Percentiles rank a stretch among this genome's conserved stretches.
phyloP scores from a whole-genome alignment of 2,329 filamentous ascomycete species.

The Xylaria sp. region DNA sequence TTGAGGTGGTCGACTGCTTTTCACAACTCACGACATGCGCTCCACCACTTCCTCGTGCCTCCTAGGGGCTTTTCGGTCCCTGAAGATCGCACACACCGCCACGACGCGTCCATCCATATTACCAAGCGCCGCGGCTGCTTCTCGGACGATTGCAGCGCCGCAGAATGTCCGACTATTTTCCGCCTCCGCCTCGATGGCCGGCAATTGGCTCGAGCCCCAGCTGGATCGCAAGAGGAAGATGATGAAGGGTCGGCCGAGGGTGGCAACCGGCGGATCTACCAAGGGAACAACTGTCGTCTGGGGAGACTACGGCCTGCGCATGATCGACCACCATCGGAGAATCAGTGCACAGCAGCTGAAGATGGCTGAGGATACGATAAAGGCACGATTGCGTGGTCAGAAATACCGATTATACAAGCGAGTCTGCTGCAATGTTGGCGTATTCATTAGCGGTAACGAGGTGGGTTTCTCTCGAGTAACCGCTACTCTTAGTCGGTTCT shows the following conservation, averaged over 20 bases:
- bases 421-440: slow-evolving; percentile 90
- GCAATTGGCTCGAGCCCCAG: slow-evolving; percentile 85
- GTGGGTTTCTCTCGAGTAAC: slow-evolving; percentile 54
- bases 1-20: slow-evolving; percentile 17
- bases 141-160: slow-evolving; percentile 49
- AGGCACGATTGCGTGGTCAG: slow-evolving; percentile 85
- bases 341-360: slow-evolving; percentile 88
- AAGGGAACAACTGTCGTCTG: slow-evolving; percentile 96
- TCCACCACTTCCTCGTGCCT: slow-evolving; percentile 57
- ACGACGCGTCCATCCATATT: slow-evolving; percentile 52
- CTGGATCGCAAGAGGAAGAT: slow-evolving; percentile 82
- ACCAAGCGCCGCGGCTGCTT: slow-evolving; percentile 45
- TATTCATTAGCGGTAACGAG: slow-evolving; percentile 95
- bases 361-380: slow-evolving; percentile 93
- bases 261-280: slow-evolving; percentile 87
- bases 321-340: slow-evolving; percentile 91
- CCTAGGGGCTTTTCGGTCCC: slow-evolving; percentile 61
- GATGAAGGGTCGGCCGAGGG: slow-evolving; percentile 88
- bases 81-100: slow-evolving; percentile 57
- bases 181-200: slow-evolving; percentile 67
- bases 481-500: slow-evolving; percentile 18
- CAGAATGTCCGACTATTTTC: slow-evolving; percentile 75
- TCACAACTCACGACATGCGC: slow-evolving; percentile 56
- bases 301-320: slow-evolving; percentile 94
- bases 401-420: slow-evolving; percentile 93